Percentiles rank a stretch among this genome's conserved stretches.
Evolutionary conservation across 441 rosid species (phyloP).

Genomic region (Corymbia citriodora): DNA sequence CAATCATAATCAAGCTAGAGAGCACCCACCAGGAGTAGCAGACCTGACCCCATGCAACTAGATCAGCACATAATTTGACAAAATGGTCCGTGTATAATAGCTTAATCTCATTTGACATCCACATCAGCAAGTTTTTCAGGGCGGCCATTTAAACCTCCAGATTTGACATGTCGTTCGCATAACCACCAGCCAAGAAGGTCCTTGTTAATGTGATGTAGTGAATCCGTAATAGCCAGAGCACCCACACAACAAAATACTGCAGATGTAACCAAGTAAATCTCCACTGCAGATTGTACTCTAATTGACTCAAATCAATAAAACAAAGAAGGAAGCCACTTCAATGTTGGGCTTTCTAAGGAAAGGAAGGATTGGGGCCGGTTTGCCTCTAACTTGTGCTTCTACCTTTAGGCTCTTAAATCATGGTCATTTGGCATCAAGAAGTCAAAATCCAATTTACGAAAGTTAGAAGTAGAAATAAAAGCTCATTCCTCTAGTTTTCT

Average conservation of each 20-base stretch:
- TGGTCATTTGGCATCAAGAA: not conserved
- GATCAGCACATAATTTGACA: not conserved
- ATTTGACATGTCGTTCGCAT: conserved; percentile 78
- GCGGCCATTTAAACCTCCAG: conserved; percentile 86
- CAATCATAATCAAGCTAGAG: conserved; percentile 88
- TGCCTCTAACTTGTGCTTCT: not conserved
- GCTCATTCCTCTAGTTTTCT: not conserved
- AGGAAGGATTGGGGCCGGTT: not conserved
- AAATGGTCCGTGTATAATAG: not conserved
- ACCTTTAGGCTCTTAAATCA: not conserved
- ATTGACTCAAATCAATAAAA: not conserved
- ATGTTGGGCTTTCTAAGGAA: not conserved
- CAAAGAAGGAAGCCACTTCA: not conserved
- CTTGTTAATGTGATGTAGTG: conserved; percentile 77
- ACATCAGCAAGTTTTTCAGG: conserved; percentile 97
- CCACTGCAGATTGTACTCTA: not conserved
- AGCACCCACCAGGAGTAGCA: conserved; percentile 99
- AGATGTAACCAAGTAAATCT: not conserved
- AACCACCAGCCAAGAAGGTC: conserved; percentile 98
- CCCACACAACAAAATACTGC: conserved; percentile 92
- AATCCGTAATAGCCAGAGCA: conserved; percentile 82
- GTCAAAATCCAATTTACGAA: not conserved
- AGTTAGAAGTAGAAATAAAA: not conserved
- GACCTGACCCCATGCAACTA: conserved; percentile 37
- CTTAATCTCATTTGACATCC: conserved; percentile 4